A percentile compares a stretch with the other conserved stretches of the same genome.
phyloP scores from a whole-genome alignment of 2,329 filamentous ascomycete genomes.

The Aspergillus sp. region DNA sequence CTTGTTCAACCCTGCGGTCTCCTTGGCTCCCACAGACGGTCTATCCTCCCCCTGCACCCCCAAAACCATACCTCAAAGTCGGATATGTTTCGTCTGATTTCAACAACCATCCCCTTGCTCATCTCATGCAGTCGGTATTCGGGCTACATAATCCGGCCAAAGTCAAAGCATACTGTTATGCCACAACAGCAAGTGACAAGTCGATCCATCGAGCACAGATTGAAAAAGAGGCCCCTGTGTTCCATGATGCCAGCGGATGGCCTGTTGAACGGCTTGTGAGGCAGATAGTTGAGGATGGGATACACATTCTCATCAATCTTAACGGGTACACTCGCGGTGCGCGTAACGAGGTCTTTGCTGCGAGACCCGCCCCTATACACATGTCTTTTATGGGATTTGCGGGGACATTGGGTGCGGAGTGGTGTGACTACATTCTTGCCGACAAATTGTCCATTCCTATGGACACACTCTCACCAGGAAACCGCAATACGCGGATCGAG shows the following conservation, averaged over 20 bases:
- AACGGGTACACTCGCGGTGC: constrained; percentile 97
- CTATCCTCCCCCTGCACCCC: constrained; percentile 82
- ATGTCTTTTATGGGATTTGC: constrained; percentile 99
- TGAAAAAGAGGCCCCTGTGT: constrained; percentile 87
- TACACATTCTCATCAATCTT: constrained; percentile 95
- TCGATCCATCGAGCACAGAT: constrained; percentile 91
- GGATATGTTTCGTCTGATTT: constrained; percentile 98
- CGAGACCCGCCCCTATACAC: constrained; percentile 89
- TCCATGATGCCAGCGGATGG: constrained; percentile 87
- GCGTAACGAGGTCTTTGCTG: constrained; percentile 96
- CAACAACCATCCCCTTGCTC: constrained; percentile 95
- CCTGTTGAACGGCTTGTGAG: constrained; percentile 79
- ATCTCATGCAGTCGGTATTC: constrained; percentile 98
- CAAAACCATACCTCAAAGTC: constrained; percentile 80
- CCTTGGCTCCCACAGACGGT: constrained; percentile 84
- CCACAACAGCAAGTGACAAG: constrained; percentile 87
- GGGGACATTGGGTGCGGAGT: constrained; percentile 92
- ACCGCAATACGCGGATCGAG: constrained; percentile 73
- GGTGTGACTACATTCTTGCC: constrained; percentile 96
- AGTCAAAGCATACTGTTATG: constrained; percentile 90
- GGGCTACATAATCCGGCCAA: constrained; percentile 77
- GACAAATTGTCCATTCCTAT: constrained; percentile 85
- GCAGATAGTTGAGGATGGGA: constrained; percentile 83
- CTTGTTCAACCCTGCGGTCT: constrained; percentile 81
- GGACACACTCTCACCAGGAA: constrained; percentile 77